These are phyloP conservation scores for Dryas integrifolia DNA, from an alignment of 331 rosid species.

Conservation along the genomic window DNA sequence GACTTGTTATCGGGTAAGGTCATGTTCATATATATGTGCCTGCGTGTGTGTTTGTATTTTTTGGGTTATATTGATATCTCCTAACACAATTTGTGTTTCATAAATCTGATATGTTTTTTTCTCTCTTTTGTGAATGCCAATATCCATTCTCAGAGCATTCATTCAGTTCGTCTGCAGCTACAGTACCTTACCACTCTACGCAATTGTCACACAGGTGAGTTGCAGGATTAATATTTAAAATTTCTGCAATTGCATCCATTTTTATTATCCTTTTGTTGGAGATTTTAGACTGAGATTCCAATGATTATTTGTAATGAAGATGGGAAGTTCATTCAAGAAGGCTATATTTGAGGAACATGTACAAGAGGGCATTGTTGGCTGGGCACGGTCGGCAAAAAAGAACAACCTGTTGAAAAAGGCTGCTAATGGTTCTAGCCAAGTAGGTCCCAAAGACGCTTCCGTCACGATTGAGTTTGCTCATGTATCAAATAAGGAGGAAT, in stretches of 20 bases:
- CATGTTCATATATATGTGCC: neutral
- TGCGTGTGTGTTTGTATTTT: too few species aligned
- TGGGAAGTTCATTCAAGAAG: conserved; percentile 63
- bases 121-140: neutral
- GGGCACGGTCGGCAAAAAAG: conserved; percentile 55
- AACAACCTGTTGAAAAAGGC: conserved; percentile 32
- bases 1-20: conserved; percentile 74
- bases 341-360: conserved; percentile 65
- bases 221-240: neutral
- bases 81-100: neutral
- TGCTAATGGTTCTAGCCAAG: conserved; percentile 36
- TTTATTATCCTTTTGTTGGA: neutral
- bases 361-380: conserved; percentile 57
- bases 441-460: conserved; percentile 28
- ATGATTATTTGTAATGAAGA: conserved; percentile 31
- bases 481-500: neutral
- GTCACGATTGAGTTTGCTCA: conserved; percentile 5
- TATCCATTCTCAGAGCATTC: conserved; percentile 41
- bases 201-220: conserved; percentile 65
- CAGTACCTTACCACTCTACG: conserved; percentile 71
- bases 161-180: conserved; percentile 71
- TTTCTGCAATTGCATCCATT: neutral
- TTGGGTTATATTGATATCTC: neutral
- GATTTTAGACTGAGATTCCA: neutral
- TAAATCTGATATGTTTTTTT: neutral